Evolutionary conservation across 2,329 filamentous ascomycete genomes (phyloP), one percentile per base, ranked within the genome.

Genomic region (Fusarium sp.): DNA sequence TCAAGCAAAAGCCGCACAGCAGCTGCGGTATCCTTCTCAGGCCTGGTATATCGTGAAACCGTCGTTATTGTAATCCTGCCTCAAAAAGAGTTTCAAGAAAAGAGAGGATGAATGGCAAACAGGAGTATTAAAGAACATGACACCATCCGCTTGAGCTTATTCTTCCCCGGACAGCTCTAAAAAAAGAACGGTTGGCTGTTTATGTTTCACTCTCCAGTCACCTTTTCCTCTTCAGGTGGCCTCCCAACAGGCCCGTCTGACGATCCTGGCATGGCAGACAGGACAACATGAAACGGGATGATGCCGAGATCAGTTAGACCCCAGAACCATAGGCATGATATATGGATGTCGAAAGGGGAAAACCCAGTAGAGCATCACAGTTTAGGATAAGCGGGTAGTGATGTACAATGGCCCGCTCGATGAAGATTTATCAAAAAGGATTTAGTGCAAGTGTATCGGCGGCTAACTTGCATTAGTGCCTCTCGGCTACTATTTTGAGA

Each of bases 391-490:
- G 67, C 61, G 61, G 66, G 46, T 52, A 29, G 54, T 47, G 61
- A 64, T 44, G 50, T 40, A 49, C 54, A 49, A 38, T 30, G 43
- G 20, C 54, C 50, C 45, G 24, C 20, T 38, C 15, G 27, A 55
- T 53, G 4, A 12, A 42, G 24, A 53, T 43, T 42, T 16, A 43
- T 22, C 24, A 25, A 43, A 52, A 16, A 53, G 27, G 45, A 65
- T 2, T 62, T 62, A 55, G 44, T 12, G 11, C 8, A 47, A 16
- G 27, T 43, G 32, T 25, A 55, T 59, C 62, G 73, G 73, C 73
- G 73, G 63, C 63, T 75, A 75, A 68, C 68, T 38, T 65, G 70
- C 73, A 75, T 70, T 75, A 75, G 73, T 49, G 68, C 51, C 55
- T 15, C 52, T 52, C 34, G 50, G 49, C 42, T 68, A 27, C 71